A percentile compares a stretch with the other conserved stretches of the same genome.
Conservation (phyloP, 495 filamentous ascomycete species). For the Penicillium arizonense region DNA sequence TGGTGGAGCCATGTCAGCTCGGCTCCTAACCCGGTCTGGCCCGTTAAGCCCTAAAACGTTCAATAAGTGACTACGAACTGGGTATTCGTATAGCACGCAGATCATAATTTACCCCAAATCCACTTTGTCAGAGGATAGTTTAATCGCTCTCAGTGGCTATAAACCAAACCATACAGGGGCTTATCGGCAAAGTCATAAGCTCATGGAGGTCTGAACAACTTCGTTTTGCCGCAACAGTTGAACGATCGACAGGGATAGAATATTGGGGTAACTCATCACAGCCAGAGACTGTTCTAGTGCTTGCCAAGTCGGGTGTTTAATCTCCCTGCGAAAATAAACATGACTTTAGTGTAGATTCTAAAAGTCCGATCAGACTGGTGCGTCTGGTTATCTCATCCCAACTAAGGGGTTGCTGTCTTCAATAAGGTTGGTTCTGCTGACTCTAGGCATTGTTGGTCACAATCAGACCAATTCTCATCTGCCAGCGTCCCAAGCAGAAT, state of each 20-base stretch:
- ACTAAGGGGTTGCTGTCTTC: neutral
- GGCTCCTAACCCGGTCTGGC: too few species aligned
- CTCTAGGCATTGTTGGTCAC: neutral
- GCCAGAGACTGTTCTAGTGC: too few species aligned
- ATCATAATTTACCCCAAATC: conserved; percentile 9
- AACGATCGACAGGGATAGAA: neutral
- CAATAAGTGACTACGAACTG: neutral
- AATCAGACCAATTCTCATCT: neutral
- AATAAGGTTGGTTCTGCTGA: conserved; percentile 1
- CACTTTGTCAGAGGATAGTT: neutral
- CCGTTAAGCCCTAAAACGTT: neutral
- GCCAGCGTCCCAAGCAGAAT: conserved; percentile 2
- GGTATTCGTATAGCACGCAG: conserved; percentile 10
- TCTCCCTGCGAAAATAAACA: neutral
- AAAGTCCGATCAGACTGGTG: neutral
- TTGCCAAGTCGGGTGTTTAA: neutral
- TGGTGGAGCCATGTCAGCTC: neutral
- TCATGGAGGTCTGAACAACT: too few species aligned
- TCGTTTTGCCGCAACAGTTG: neutral
- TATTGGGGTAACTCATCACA: too few species aligned
- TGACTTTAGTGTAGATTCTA: neutral
- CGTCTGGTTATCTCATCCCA: neutral
- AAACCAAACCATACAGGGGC: too few species aligned
- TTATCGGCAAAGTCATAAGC: too few species aligned
- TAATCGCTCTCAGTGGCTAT: neutral